Percentiles rank a stretch among this genome's conserved stretches.
Evolutionary conservation across 2,329 filamentous ascomycete species (phyloP).

Genomic region (Pseudodiploospora longispora): DNA sequence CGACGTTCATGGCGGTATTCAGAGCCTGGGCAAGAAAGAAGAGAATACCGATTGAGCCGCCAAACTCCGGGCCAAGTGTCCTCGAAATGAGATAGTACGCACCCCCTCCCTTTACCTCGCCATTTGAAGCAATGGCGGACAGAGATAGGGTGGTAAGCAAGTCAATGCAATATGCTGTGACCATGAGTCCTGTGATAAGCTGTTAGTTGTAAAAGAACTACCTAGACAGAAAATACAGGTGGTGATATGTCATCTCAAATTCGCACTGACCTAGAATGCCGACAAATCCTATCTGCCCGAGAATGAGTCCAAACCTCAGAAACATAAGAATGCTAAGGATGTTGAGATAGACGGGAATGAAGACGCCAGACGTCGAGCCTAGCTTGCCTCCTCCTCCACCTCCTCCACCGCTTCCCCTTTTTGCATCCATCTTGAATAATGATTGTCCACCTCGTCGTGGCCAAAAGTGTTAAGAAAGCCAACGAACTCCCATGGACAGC

Average conservation of each 20-base stretch:
- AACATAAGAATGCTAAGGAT: conserved; percentile 91
- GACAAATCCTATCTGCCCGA: conserved; percentile 70
- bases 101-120: conserved; percentile 78
- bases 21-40: conserved; percentile 88
- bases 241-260: background rate
- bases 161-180: conserved; percentile 71
- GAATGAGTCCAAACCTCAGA: conserved; percentile 75
- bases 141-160: conserved; percentile 79
- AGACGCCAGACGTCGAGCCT: conserved; percentile 70
- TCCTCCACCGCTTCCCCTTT: conserved; percentile 14
- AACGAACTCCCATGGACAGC: no score
- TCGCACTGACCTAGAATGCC: conserved; percentile 65
- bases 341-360: conserved; percentile 82
- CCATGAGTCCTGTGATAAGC: conserved; percentile 52
- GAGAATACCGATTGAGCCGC: conserved; percentile 77
- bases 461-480: no score
- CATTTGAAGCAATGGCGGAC: conserved; percentile 83
- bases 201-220: background rate
- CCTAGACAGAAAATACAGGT: background rate
- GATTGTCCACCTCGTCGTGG: no score
- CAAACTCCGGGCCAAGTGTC: conserved; percentile 80
- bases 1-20: conserved; percentile 80
- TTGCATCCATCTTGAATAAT: conserved; percentile 22
- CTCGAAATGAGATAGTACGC: conserved; percentile 86
- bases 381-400: conserved; percentile 47